These are phyloP conservation scores for Postia placenta DNA, from an alignment of 768 basidiomycete genomes.

Conservation along the genomic window DNA sequence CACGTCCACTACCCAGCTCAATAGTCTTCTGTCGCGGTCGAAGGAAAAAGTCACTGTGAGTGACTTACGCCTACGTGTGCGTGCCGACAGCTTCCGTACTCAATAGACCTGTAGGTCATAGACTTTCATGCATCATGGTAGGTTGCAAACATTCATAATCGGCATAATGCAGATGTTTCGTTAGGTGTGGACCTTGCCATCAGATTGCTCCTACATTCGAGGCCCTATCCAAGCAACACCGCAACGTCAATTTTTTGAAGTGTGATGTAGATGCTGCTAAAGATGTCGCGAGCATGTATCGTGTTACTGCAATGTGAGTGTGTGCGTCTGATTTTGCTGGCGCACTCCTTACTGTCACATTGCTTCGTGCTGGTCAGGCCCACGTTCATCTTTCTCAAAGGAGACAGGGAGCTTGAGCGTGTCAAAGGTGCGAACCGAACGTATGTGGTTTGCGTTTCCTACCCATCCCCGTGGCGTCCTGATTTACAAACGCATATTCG, in stretches of 20 bases:
- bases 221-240: constrained; percentile 59
- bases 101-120: constrained; percentile 48
- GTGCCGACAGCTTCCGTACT: too few relatives aligned
- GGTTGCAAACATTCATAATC: constrained; percentile 6
- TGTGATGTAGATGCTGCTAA: constrained; percentile 69
- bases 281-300: constrained; percentile 62
- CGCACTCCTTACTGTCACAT: background rate
- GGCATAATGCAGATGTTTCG: background rate
- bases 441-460: constrained; percentile 41
- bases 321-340: too few relatives aligned
- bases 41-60: constrained; percentile 61
- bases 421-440: constrained; percentile 65
- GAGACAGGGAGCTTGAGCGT: constrained; percentile 58
- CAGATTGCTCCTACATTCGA: constrained; percentile 75
- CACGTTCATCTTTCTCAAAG: constrained; percentile 75
- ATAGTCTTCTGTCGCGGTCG: constrained; percentile 49
- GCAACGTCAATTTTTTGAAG: constrained; percentile 75
- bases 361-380: constrained; percentile 44
- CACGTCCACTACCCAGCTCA: constrained; percentile 56
- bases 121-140: constrained; percentile 87
- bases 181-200: constrained; percentile 85
- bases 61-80: too few relatives aligned
- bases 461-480: too few relatives aligned
- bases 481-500: too few relatives aligned
- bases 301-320: constrained; percentile 67